A percentile compares a stretch with the other conserved stretches of the same genome.
Conservation (phyloP, 164 flowering plant genomes). For the Protea cynaroides region DNA sequence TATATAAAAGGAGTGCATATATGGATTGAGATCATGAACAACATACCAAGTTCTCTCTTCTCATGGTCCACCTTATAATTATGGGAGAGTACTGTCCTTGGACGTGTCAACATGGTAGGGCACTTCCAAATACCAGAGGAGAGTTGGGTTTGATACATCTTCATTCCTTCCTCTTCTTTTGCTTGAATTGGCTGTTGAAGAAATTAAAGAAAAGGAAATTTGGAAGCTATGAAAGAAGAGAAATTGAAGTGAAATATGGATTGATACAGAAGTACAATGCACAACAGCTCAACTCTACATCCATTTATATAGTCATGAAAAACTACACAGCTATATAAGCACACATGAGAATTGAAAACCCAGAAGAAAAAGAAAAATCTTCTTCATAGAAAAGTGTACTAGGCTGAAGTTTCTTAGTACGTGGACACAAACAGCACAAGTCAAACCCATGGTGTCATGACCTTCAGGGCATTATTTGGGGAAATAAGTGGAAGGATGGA, state of each 20-base stretch:
- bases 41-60: constrained; percentile 8
- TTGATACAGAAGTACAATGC: not conserved
- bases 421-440: constrained; percentile 1
- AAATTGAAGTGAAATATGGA: not conserved
- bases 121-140: constrained; percentile 2
- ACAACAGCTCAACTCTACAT: not conserved
- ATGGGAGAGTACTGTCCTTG: not conserved
- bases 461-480: not conserved
- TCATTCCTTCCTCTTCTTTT: not conserved
- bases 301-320: not conserved
- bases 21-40: no score
- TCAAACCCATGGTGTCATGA: not conserved
- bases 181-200: no score
- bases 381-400: not conserved
- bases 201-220: no score
- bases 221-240: not conserved
- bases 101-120: constrained; percentile 1
- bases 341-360: not conserved
- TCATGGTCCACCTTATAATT: not conserved
- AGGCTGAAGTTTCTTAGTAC: constrained; percentile 2
- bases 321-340: constrained; percentile 4
- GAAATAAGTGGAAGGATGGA: no score
- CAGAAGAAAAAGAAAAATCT: not conserved
- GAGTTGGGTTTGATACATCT: constrained; percentile 13
- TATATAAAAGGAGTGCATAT: not conserved